Evolutionary conservation across 2,329 filamentous ascomycete species (phyloP).

Genomic region (Calonectria fujianensis): DNA sequence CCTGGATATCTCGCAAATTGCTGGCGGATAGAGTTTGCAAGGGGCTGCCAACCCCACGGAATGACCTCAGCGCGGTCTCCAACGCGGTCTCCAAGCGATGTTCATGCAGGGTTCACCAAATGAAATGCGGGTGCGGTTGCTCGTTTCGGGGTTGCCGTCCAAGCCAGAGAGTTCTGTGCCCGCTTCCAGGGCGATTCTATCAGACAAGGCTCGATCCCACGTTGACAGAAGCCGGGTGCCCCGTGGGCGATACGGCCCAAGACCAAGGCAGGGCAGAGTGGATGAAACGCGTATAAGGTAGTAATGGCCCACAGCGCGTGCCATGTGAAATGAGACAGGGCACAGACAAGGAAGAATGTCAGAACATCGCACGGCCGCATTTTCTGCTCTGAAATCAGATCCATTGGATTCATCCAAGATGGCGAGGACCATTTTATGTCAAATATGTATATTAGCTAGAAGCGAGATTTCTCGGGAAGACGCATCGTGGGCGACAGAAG

Average conservation of each 20-base stretch:
- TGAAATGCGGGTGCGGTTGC: conserved; percentile 16
- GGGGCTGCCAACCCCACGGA: conserved; percentile 22
- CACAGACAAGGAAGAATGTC: background rate
- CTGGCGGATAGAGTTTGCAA: conserved; percentile 8
- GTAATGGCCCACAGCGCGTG: conserved; percentile 7
- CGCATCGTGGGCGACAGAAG: background rate
- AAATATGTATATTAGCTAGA: no score
- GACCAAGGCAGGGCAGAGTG: background rate
- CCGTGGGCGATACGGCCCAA: background rate
- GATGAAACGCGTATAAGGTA: conserved; percentile 3
- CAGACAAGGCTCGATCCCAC: background rate
- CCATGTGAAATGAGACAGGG: background rate
- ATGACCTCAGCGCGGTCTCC: conserved; percentile 19
- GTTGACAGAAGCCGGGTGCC: background rate
- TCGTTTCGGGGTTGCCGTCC: conserved; percentile 1
- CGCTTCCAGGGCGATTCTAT: conserved; percentile 8
- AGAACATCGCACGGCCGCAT: background rate
- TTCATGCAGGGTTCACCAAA: background rate
- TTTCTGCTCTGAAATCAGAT: background rate
- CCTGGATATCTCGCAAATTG: conserved; percentile 16
- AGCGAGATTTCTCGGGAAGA: no score
- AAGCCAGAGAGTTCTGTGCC: background rate
- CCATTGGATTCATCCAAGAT: background rate
- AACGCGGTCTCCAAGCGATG: conserved; percentile 19
- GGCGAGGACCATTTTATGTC: no score